These are phyloP conservation scores for Leptomonas seymouri DNA, from an alignment of 208 protist species.

Conservation along the genomic window DNA sequence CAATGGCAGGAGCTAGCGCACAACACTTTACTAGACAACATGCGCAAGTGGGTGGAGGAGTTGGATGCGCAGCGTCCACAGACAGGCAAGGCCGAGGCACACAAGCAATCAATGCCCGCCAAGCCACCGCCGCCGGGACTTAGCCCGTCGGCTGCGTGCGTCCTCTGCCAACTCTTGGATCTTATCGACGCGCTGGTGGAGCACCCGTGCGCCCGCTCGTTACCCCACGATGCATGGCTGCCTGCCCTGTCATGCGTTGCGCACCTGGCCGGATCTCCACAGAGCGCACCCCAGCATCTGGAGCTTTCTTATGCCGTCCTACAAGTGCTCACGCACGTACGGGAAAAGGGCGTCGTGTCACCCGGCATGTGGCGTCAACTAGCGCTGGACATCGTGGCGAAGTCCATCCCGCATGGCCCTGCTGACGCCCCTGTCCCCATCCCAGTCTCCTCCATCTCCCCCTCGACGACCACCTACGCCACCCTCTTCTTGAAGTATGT, in stretches of 20 bases:
- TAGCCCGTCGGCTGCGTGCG: background rate
- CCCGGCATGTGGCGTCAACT: constrained; percentile 27
- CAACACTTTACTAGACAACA: constrained; percentile 21
- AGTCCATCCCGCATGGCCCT: constrained; percentile 9
- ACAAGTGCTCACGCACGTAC: constrained; percentile 22
- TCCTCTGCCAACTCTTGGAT: constrained; percentile 22
- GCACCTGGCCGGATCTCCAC: constrained; percentile 21
- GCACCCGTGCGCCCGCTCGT: constrained; percentile 35
- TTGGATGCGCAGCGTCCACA: constrained; percentile 14
- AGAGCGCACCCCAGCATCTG: constrained; percentile 20
- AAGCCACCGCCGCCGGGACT: background rate
- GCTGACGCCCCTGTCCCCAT: constrained; percentile 18
- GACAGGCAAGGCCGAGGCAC: background rate
- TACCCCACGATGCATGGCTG: constrained; percentile 30
- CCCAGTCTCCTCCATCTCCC: constrained; percentile 19
- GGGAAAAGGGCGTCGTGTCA: constrained; percentile 30
- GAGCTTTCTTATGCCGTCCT: constrained; percentile 31
- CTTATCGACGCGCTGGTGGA: constrained; percentile 28
- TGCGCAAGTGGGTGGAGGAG: constrained; percentile 25
- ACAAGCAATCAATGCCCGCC: background rate
- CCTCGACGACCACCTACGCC: constrained; percentile 21
- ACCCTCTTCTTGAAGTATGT: constrained; percentile 29
- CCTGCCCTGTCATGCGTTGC: constrained; percentile 26
- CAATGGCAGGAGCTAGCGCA: constrained; percentile 25
- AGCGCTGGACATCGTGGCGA: constrained; percentile 5